Evolutionary conservation across 352 stramenopile species (phyloP), one percentile per base, ranked within the genome.

Genomic region (Globisporangium yorkense): DNA sequence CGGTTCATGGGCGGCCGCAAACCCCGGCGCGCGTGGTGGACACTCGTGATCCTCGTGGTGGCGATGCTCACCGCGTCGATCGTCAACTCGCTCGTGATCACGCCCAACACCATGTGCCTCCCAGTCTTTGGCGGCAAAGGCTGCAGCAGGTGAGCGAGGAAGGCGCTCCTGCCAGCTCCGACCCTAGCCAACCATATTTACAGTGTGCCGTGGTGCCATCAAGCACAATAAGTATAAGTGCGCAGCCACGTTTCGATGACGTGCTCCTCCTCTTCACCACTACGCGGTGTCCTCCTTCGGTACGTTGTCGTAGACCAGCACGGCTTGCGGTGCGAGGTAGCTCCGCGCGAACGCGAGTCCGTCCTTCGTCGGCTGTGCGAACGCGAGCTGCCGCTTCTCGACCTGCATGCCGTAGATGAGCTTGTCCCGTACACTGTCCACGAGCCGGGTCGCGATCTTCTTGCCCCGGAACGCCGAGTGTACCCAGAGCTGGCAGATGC

Each of bases 401-500:
- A 91, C 68, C 18, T 60, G 66, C 63, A 90, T 74, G 15, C 81
- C 78, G 53, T 94, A 94, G 31, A 88, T 84, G 39, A 74, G 82
- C 50, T 87, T 89, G 18, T 85, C 72, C 3, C 81, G 71, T 35
- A 84, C 70, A 5, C 71, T 65, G 54, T 92, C 72, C 9, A 94
- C 62, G 24, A 94, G 66, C 13, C 76, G 66, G 2, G 75, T 81
- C 0, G 84, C 81, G 27, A 94, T 74, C 24, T 62, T 55, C 65
- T 80, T 71, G 41, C 68, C 63, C 18, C 78, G 74, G 51, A 71
- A 75, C 9, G 60, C 56, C 20, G 76, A 73, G 47, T 92, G 77
- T 2, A 89, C 82, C 79, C 80, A 92, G 27, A 94, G 61, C 60
- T 88, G 80, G 39, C 78, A 87, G 46, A 92, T 72, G 3, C 84